Conservation (phyloP, 352 stramenopile species). For the Phytophthora palmivora region DNA sequence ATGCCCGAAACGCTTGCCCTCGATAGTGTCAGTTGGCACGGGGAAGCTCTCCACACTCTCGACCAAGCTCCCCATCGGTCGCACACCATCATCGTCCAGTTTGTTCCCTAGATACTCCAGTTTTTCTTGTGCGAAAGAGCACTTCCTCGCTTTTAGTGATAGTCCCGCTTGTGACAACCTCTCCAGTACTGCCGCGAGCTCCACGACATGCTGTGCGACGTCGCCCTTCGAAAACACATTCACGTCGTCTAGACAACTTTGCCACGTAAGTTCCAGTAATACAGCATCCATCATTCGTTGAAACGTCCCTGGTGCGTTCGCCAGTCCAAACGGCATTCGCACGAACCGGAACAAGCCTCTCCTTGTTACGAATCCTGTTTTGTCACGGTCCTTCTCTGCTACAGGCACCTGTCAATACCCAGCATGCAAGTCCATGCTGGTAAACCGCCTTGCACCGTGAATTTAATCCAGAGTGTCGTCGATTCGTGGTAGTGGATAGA, state of each 20-base stretch:
- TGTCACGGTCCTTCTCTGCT: constrained; percentile 12
- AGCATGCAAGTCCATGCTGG: constrained; percentile 20
- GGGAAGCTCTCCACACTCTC: constrained; percentile 12
- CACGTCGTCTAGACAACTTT: constrained; percentile 39
- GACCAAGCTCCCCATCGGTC: constrained; percentile 9
- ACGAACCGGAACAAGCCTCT: constrained; percentile 25
- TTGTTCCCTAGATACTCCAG: constrained; percentile 36
- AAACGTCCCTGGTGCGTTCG: constrained; percentile 36
- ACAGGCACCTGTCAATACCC: constrained; percentile 28
- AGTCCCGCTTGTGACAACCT: too few relatives aligned
- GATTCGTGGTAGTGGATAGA: too few relatives aligned
- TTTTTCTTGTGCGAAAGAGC: too few relatives aligned
- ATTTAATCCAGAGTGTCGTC: constrained; percentile 30
- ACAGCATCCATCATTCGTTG: constrained; percentile 37
- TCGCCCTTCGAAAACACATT: constrained; percentile 25
- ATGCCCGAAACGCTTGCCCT: neutral
- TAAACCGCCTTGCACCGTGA: constrained; percentile 17
- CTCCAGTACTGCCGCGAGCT: constrained; percentile 26
- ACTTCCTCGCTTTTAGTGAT: too few relatives aligned
- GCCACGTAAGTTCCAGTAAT: constrained; percentile 27
- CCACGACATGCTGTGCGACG: constrained; percentile 24
- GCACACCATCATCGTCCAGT: constrained; percentile 14
- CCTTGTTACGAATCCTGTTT: constrained; percentile 34
- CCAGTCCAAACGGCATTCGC: too few relatives aligned
- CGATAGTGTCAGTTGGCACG: neutral